Evolutionary conservation across 31 red algal species (phyloP).

Genomic region (Odonthalia washingtoniensis): DNA sequence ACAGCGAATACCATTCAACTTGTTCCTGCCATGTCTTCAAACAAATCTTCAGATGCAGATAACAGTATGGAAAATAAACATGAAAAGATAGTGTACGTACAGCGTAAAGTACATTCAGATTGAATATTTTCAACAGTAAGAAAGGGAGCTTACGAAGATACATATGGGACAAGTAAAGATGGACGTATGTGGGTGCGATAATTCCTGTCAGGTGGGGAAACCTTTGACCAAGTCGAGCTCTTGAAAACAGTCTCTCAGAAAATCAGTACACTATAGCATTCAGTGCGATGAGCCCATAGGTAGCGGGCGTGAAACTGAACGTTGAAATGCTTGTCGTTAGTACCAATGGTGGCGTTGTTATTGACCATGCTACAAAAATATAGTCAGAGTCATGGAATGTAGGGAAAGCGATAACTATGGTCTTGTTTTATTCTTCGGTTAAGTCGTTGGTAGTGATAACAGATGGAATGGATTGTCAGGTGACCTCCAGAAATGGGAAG

Average conservation of each 20-base stretch:
- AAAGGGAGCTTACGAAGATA: constrained; percentile 56
- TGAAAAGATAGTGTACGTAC: constrained; percentile 53
- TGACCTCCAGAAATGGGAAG: constrained; percentile 70
- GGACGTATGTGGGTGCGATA: constrained; percentile 77
- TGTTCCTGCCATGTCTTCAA: constrained; percentile 62
- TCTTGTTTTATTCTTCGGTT: constrained; percentile 71
- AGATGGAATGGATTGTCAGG: constrained; percentile 56
- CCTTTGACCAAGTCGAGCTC: constrained; percentile 2
- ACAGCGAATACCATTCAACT: constrained; percentile 72
- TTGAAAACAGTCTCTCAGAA: constrained; percentile 53
- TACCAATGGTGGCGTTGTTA: constrained; percentile 51
- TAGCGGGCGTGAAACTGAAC: constrained; percentile 36
- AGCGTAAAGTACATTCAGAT: constrained; percentile 68
- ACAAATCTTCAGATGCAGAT: neutral
- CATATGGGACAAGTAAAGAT: constrained; percentile 69
- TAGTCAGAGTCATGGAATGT: constrained; percentile 53
- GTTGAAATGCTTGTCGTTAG: constrained; percentile 35
- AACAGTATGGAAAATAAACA: neutral
- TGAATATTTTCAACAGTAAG: constrained; percentile 44
- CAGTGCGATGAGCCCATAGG: constrained; percentile 50
- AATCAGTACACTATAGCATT: constrained; percentile 82
- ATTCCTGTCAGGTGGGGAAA: constrained; percentile 53
- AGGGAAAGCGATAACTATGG: constrained; percentile 33
- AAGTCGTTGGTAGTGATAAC: constrained; percentile 78
- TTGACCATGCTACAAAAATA: constrained; percentile 69